Evolutionary conservation across 371 early-diverging fungal genomes (phyloP), one percentile per base, ranked within the genome.

Genomic region (Blakeslea trispora): DNA sequence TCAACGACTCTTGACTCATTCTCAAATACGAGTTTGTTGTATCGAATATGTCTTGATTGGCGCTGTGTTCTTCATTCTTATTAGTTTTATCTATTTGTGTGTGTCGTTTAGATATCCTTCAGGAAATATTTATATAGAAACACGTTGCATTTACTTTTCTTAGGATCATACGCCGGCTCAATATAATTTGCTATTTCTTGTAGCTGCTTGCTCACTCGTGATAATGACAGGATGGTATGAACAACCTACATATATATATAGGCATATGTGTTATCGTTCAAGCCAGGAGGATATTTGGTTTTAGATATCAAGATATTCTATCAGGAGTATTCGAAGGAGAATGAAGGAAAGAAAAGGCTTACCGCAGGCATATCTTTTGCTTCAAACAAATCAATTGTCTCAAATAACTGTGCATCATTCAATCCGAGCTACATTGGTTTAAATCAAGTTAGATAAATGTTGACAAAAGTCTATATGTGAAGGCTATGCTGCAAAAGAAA

Each of bases 321-420:
- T 21, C 24, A 43, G 17, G 15, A 49, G 18, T 40, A 32, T 50
- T n/a, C n/a, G 44, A 18, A 19, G 34, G 34, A 50, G 21, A 13
- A 0, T 19, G 34, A 21, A 24, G n/a, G 3, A 50, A 6, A 35
- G 31, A n/a, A 13, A 22, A 13, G 13, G 45, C 59, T 56, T 72
- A 91, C 91, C 57, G 84, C 85, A 23, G 76, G 72, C 83, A 95
- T 87, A 69, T 94, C 88, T 68, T 90, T 93, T 50, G 84, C 91
- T 46, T 96, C 95, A 59, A 88, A 92, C 31, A 96, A 69, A 69
- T 96, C 97, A 1, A 90, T 85, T 5, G 97, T 95, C 65, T 92
- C 88, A 69, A 96, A 96, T 46, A 93, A 66, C 61, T 94, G 91
- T 28, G 85, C 72, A 46, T 83, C 81, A 50, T 86, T 75, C 32